A percentile compares a stretch with the other conserved stretches of the same genome.
Evolutionary conservation across 2,329 filamentous ascomycete species (phyloP).

Genomic region (Fusarium sp.): DNA sequence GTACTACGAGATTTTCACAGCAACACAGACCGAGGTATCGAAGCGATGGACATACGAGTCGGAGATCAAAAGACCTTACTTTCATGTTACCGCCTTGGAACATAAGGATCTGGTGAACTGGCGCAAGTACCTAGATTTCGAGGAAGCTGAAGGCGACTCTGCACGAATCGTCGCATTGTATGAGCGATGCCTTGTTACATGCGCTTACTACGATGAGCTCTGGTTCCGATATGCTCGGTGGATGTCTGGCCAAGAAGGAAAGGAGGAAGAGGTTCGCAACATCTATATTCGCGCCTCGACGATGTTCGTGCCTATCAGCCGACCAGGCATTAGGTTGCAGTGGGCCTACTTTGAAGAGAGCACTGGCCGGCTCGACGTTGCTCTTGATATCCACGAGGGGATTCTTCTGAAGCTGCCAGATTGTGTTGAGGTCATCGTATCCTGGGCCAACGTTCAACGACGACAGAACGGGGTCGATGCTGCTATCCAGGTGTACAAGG

Average conservation of each 20-base stretch:
- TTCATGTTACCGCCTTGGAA: constrained; percentile 94
- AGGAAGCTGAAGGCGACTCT: constrained; percentile 87
- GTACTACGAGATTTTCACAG: constrained; percentile 85
- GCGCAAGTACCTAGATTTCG: constrained; percentile 97
- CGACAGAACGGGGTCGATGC: constrained; percentile 87
- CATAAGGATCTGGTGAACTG: constrained; percentile 88
- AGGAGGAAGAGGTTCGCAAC: constrained; percentile 90
- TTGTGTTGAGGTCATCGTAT: constrained; percentile 89
- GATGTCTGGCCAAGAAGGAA: constrained; percentile 86
- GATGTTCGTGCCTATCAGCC: constrained; percentile 88
- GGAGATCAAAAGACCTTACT: constrained; percentile 95
- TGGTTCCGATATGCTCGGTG: constrained; percentile 98
- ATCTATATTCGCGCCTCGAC: constrained; percentile 91
- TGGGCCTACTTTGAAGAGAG: constrained; percentile 97
- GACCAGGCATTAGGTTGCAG: constrained; percentile 86
- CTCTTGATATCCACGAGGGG: constrained; percentile 86
- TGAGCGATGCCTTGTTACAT: constrained; percentile 92
- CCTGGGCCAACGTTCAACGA: constrained; percentile 87
- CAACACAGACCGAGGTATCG: constrained; percentile 88
- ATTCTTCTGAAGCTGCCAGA: constrained; percentile 84
- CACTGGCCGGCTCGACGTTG: constrained; percentile 80
- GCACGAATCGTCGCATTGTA: constrained; percentile 86
- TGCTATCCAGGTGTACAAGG: constrained; percentile 86
- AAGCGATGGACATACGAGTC: constrained; percentile 97
- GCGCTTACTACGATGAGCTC: constrained; percentile 96